Evolutionary conservation across 768 basidiomycete species (phyloP).

Genomic region (Serendipita vermifera): DNA sequence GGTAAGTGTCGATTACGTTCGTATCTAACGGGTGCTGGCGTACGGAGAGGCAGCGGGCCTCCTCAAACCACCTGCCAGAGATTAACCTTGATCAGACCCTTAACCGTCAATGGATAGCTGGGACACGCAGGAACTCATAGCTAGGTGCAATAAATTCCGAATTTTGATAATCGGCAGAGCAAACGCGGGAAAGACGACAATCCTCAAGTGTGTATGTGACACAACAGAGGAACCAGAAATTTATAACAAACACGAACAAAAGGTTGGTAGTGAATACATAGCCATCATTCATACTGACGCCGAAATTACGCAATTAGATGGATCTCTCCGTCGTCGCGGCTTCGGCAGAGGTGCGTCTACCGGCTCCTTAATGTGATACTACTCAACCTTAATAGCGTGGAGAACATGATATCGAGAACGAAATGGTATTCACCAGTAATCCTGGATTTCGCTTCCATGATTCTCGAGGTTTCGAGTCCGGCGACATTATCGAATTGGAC

Average conservation of each 20-base stretch:
- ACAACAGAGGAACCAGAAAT: slow-evolving; percentile 25
- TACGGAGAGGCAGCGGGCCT: too few relatives aligned
- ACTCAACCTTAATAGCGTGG: too few relatives aligned
- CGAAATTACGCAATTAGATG: too few relatives aligned
- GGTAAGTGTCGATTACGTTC: too few relatives aligned
- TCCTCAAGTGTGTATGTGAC: slow-evolving; percentile 29
- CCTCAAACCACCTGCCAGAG: too few relatives aligned
- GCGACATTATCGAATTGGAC: slow-evolving; percentile 21
- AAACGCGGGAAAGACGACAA: slow-evolving; percentile 32
- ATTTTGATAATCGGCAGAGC: slow-evolving; percentile 30
- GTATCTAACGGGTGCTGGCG: too few relatives aligned
- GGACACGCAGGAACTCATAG: slow-evolving; percentile 12
- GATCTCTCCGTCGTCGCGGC: too few relatives aligned
- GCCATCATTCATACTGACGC: too few relatives aligned
- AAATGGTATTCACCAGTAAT: slow-evolving; percentile 24
- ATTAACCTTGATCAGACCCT: slow-evolving; percentile 7
- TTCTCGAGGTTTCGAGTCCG: slow-evolving; percentile 31
- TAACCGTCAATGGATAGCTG: slow-evolving; percentile 18
- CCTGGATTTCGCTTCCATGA: slow-evolving; percentile 30
- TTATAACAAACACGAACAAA: slow-evolving; percentile 16
- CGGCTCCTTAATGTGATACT: too few relatives aligned
- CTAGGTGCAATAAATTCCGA: slow-evolving; percentile 22
- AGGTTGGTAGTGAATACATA: too few relatives aligned
- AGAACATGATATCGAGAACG: slow-evolving; percentile 24
- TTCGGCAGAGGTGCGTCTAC: too few relatives aligned